These are phyloP conservation scores for Coemansia javaensis DNA, from an alignment of 192 early-diverging fungal species.

Conservation along the genomic window DNA sequence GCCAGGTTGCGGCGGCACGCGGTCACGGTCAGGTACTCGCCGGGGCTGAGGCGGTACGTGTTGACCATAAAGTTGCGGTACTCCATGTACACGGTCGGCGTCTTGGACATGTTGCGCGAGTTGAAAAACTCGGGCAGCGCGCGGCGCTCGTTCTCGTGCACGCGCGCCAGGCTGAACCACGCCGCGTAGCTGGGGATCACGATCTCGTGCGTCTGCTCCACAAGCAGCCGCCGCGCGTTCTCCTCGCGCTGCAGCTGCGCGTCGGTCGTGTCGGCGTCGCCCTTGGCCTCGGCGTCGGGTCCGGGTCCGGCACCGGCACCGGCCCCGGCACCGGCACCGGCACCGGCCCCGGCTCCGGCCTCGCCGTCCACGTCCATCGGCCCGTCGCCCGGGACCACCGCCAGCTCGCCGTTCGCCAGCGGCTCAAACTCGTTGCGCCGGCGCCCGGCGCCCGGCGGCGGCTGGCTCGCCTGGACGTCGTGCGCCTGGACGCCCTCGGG, in stretches of 20 bases:
- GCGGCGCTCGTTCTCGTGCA: constrained; percentile 84
- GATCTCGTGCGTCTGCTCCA: constrained; percentile 66
- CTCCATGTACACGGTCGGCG: constrained; percentile 86
- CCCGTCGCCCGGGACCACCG: constrained; percentile 14
- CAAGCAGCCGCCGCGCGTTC: constrained; percentile 63
- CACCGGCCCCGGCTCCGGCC: constrained; percentile 4
- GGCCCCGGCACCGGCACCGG: constrained; percentile 6
- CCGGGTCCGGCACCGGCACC: constrained; percentile 35
- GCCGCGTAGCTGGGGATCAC: constrained; percentile 85
- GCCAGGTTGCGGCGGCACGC: constrained; percentile 94
- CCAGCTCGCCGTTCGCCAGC: constrained; percentile 31
- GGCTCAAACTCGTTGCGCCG: constrained; percentile 40
- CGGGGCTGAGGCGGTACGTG: constrained; percentile 90
- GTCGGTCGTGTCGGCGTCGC: constrained; percentile 3
- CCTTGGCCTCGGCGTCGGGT: constrained; percentile 15
- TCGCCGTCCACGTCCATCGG: constrained; percentile 25
- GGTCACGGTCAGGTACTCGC: constrained; percentile 96
- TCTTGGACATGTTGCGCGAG: constrained; percentile 86
- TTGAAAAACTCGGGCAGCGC: constrained; percentile 97
- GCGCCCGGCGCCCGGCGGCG: constrained; percentile 2
- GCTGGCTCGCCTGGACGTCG: constrained; percentile 12
- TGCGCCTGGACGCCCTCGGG: constrained; percentile 19
- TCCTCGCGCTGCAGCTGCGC: constrained; percentile 53
- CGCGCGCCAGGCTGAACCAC: constrained; percentile 80
- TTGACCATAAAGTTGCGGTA: constrained; percentile 99